phyloP scores from a whole-genome alignment of 2,329 filamentous ascomycete genomes.

The Botrytis porri region DNA sequence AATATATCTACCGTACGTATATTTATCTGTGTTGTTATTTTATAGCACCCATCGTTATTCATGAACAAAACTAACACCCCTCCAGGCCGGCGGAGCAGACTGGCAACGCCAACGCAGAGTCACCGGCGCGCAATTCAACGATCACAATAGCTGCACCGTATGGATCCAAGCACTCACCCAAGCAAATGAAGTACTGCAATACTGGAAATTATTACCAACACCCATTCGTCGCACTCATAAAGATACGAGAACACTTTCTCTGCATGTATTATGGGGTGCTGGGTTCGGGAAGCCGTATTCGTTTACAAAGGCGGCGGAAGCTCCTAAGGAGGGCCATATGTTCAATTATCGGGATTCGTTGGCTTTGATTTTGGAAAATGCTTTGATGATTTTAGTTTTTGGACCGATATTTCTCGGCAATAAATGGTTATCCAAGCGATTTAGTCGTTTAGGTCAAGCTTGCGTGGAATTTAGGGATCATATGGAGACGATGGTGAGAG shows the following conservation, averaged over 20 bases:
- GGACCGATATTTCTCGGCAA: not conserved
- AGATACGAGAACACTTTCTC: not conserved
- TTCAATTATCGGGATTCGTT: not conserved
- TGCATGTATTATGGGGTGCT: not conserved
- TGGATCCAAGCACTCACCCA: not conserved
- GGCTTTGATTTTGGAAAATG: not conserved
- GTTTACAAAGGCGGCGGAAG: not conserved
- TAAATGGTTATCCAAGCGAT: not conserved
- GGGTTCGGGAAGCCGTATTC: slow-evolving; percentile 3
- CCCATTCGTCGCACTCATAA: not conserved
- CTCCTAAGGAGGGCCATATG: not conserved
- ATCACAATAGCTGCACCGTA: not conserved
- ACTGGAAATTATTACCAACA: not conserved
- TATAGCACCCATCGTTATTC: fast-evolving
- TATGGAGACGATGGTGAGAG: not conserved
- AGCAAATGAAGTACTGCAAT: not conserved
- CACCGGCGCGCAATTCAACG: not conserved
- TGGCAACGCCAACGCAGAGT: slow-evolving; percentile 12
- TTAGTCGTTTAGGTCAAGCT: not conserved
- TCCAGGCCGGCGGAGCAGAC: not conserved
- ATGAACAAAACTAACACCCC: not conserved
- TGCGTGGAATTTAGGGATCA: not conserved
- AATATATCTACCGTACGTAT: not conserved
- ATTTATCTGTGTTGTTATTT: not conserved
- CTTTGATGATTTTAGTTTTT: not conserved